Evolutionary conservation across 805 yeast species (phyloP), one percentile per base, ranked within the genome.

Genomic region (Ogataea salicorniae): DNA sequence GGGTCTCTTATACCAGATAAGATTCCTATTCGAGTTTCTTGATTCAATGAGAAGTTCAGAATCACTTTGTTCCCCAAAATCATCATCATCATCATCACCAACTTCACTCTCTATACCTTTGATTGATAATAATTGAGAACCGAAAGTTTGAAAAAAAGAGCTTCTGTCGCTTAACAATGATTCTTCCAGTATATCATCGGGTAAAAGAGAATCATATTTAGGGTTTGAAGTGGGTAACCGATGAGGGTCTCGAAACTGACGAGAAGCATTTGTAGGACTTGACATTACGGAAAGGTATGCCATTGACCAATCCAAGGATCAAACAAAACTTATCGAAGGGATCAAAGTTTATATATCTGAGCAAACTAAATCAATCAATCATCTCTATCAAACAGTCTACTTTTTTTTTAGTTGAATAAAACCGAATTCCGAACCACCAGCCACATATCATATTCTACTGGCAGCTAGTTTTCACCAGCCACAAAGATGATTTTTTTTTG

Each of bases 1-100:
- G 0, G 91, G 91, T 39, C 84, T 68, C 29, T 68, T 68, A 46
- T 74, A 64, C 85, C 87, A 83, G 17, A 71, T 70, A 29, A 77
- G 46, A 3, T 67, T 48, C 49, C 66, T 60, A 57, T 54, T 48
- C 6, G 67, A 62, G 3, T 55, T 23, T 39, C 82, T 67, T 45
- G 75, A 76, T 50, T 80, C 83, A 15, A 76, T 57, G 15, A 78
- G 59, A 75, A 82, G 74, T 6, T 74, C 60, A 7, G 70, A 68
- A 46, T 76, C 81, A 37, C 52, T 45, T 22, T 52, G 53, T 9
- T 71, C 76, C 41, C 69, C 69, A 3, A 58, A 60, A 16, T 50
- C 53, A 4, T 50, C 60, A 7, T 64, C 53, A 17, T 43, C 39
- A 23, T 69, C 36, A 67, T 73, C 16, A 61, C 66, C 47, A 14